Evolutionary conservation across 1,284 basidiomycete genomes (phyloP).

Genomic region (Earliella scabrosa): DNA sequence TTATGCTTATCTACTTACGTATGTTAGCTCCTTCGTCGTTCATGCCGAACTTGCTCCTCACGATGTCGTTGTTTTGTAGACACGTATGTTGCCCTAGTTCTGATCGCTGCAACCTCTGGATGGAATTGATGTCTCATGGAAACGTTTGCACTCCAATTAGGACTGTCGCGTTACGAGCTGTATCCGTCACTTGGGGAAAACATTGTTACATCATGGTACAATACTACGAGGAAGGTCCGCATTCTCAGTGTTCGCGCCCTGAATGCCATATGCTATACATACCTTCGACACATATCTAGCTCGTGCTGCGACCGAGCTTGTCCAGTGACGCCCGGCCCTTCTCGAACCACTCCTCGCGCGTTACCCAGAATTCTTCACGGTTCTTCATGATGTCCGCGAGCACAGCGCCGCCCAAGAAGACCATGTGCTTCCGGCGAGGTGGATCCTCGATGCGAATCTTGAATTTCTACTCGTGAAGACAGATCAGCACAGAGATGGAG

Average conservation of each 20-base stretch:
- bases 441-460: constrained; percentile 99
- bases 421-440: constrained; percentile 98
- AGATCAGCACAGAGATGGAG: neutral
- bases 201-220: constrained; percentile 18
- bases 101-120: too few relatives aligned
- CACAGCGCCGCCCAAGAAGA: constrained; percentile 96
- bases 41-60: too few relatives aligned
- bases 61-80: too few relatives aligned
- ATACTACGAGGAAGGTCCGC: constrained; percentile 16
- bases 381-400: constrained; percentile 98
- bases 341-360: constrained; percentile 92
- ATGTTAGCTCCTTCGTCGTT: too few relatives aligned
- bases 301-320: constrained; percentile 78
- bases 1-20: too few relatives aligned
- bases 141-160: too few relatives aligned
- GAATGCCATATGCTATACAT: too few relatives aligned
- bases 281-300: too few relatives aligned
- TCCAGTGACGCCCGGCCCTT: constrained; percentile 83
- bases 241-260: constrained; percentile 6
- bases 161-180: too few relatives aligned
- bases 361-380: constrained; percentile 94
- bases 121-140: too few relatives aligned
- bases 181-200: neutral
- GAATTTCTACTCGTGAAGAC: constrained; percentile 78
- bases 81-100: too few relatives aligned